These are phyloP conservation scores for Penicillium sp. DNA, from an alignment of 2,329 filamentous ascomycete genomes.

Conservation along the genomic window DNA sequence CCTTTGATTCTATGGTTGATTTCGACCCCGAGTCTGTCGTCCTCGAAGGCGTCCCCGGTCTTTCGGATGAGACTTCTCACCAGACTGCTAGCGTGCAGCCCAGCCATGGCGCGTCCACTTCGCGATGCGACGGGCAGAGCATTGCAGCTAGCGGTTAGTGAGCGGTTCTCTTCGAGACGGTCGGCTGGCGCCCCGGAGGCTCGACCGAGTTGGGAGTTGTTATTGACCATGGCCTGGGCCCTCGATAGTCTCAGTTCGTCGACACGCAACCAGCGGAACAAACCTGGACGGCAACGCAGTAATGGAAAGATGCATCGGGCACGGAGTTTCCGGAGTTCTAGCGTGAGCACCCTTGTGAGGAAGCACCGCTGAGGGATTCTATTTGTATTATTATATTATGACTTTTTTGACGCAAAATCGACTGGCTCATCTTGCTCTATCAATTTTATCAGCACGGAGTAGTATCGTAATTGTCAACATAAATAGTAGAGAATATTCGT, in stretches of 20 bases:
- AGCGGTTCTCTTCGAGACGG: slow-evolving; percentile 39
- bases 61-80: slow-evolving; percentile 53
- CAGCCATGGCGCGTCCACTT: slow-evolving; percentile 56
- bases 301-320: slow-evolving; percentile 36
- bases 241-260: slow-evolving; percentile 46
- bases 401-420: slow-evolving; percentile 10
- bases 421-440: slow-evolving; percentile 12
- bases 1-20: slow-evolving; percentile 58
- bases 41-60: slow-evolving; percentile 46
- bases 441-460: neutral
- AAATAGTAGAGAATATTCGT: no score
- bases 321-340: slow-evolving; percentile 46
- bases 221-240: slow-evolving; percentile 49
- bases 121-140: slow-evolving; percentile 55
- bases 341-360: slow-evolving; percentile 28
- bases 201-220: slow-evolving; percentile 45
- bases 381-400: slow-evolving; percentile 28
- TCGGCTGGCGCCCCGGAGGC: slow-evolving; percentile 34
- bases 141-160: slow-evolving; percentile 54
- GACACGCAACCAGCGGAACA: slow-evolving; percentile 32
- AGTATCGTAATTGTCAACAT: neutral
- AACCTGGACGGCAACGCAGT: slow-evolving; percentile 37
- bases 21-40: slow-evolving; percentile 53
- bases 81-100: slow-evolving; percentile 54
- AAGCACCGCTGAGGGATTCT: slow-evolving; percentile 28